Conservation (phyloP, 176 grass and related monocot genomes). For the Eleusine coracana region DNA sequence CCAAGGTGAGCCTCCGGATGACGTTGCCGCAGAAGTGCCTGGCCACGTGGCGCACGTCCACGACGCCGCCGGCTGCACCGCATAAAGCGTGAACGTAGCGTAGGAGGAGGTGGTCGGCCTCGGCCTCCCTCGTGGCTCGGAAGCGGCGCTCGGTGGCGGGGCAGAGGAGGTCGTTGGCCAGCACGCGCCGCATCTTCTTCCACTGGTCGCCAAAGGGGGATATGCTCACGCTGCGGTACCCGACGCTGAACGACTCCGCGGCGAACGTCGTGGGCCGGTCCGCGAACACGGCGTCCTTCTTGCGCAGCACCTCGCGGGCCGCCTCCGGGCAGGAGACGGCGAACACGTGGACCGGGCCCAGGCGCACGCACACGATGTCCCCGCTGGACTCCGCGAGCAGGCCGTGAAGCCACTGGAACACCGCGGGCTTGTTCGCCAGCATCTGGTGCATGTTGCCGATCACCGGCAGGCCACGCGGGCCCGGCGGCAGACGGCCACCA, state of each 20-base stretch:
- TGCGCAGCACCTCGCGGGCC: constrained; percentile 55
- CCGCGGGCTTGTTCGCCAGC: constrained; percentile 42
- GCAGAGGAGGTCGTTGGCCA: constrained; percentile 41
- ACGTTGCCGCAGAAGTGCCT: constrained; percentile 53
- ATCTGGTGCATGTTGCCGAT: constrained; percentile 54
- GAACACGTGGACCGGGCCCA: constrained; percentile 49
- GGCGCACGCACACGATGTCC: constrained; percentile 54
- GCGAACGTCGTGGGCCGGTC: constrained; percentile 54
- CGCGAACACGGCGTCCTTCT: constrained; percentile 58
- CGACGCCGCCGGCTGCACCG: no score
- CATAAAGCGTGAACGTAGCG: constrained; percentile 12
- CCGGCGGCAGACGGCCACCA: constrained; percentile 35
- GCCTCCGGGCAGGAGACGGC: constrained; percentile 47
- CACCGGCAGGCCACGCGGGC: constrained; percentile 33
- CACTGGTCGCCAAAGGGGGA: constrained; percentile 60
- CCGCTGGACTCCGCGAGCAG: constrained; percentile 14
- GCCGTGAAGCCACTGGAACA: constrained; percentile 55
- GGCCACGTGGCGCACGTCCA: constrained; percentile 41
- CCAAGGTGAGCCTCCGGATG: constrained; percentile 50
- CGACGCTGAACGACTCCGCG: constrained; percentile 32
- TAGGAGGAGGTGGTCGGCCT: constrained; percentile 55
- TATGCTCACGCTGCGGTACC: constrained; percentile 44
- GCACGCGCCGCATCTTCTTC: constrained; percentile 66
- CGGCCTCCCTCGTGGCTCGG: not conserved
- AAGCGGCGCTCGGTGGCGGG: constrained; percentile 36